Evolutionary conservation across 768 basidiomycete species (phyloP), one percentile per base, ranked within the genome.

Genomic region (Mycena rosella): DNA sequence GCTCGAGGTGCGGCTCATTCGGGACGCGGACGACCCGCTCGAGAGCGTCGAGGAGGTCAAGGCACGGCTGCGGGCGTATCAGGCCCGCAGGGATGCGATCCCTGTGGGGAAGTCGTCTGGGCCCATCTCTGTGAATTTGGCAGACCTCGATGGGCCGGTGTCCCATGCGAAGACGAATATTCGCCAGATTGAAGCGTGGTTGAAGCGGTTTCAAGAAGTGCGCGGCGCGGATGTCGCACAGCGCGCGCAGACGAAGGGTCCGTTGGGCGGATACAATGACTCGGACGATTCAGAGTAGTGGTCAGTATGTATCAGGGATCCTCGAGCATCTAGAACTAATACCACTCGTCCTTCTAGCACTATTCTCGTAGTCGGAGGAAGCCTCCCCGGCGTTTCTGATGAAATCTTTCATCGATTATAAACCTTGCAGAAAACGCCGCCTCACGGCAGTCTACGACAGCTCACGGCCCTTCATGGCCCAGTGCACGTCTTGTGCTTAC

Each of bases 111-210:
- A n/a, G 27, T 9, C 32, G 32, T 5, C 11, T 34, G 54, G 66
- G 17, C 54, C 60, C n/a, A 45, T 44, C 9, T 52, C 5, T 11
- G 54, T 62, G 29, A 6, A 57, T 29, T 17, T 58, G 48, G 48
- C 45, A 15, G 22, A 30, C 1, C 42, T 57, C 54, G 60, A 62
- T 3, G n/a, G 30, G 29, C 29, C 38, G 5, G 42, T 20, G 22
- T 5, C 27, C 14, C 36, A 27, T 40, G 27, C 34, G 10, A 24
- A 52, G 4, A 22, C 49, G n/a, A 44, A 56, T 34, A 6, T 62
- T 5, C 29, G 30, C 40, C 24, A 34, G 48, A 67, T 67, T 20
- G 60, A 67, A 48, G 40, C 29, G 34, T 67, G 66, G 66, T 22
- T 67, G 38, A 36, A 52, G 20, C 13, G 17, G 22, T 67, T 67